phyloP scores from a whole-genome alignment of 768 basidiomycete species.

The Tylopilus sp. region DNA sequence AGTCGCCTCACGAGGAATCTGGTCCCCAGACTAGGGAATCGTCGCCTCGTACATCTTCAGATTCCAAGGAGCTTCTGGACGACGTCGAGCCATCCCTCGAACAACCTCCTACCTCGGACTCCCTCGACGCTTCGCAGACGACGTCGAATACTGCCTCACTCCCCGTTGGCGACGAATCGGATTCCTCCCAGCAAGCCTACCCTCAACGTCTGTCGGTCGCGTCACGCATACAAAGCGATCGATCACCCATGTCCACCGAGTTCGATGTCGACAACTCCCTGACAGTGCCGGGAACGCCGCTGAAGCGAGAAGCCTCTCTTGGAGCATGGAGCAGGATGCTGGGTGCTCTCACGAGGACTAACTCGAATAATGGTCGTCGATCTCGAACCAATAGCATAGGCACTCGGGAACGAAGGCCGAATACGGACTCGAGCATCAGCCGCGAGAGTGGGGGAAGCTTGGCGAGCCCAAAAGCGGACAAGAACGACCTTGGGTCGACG shows the following conservation, averaged over 20 bases:
- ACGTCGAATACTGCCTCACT: conserved; percentile 41
- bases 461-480: conserved; percentile 59
- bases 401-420: conserved; percentile 61
- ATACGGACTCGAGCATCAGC: conserved; percentile 70
- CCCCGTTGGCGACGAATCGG: conserved; percentile 44
- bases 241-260: conserved; percentile 51
- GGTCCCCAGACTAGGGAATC: conserved; percentile 47
- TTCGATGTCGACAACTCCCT: conserved; percentile 48
- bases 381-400: conserved; percentile 77
- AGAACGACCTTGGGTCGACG: conserved; percentile 38
- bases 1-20: conserved; percentile 47
- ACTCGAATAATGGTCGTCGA: conserved; percentile 66
- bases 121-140: conserved; percentile 48
- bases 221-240: conserved; percentile 57
- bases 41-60: conserved; percentile 54
- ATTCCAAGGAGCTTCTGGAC: conserved; percentile 59
- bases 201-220: conserved; percentile 61
- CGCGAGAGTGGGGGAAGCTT: conserved; percentile 75
- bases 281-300: conserved; percentile 39
- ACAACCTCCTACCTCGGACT: conserved; percentile 39
- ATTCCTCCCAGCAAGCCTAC: conserved; percentile 50
- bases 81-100: conserved; percentile 63
- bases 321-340: conserved; percentile 67
- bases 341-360: conserved; percentile 59
- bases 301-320: conserved; percentile 58